Evolutionary conservation across 208 protist species (phyloP).

Genomic region (Trypanosoma vivax): DNA sequence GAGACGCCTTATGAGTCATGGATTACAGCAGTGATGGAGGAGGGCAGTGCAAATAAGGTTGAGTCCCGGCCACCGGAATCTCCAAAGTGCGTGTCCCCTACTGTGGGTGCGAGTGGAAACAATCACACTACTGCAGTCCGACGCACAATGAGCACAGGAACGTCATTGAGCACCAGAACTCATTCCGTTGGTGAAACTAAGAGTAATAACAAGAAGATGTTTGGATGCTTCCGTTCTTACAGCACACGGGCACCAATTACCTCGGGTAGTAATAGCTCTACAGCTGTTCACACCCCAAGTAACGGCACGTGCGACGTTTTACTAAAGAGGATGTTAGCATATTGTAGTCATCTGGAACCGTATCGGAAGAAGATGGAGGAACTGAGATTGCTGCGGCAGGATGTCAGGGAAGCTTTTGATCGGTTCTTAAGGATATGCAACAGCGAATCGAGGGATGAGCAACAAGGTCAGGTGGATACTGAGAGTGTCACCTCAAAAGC

Average conservation of each 20-base stretch:
- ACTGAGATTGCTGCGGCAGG: conserved; percentile 31
- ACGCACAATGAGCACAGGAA: no score
- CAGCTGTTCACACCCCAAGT: no score
- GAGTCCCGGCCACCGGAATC: no score
- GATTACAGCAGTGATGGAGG: conserved; percentile 24
- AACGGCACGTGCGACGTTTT: neutral
- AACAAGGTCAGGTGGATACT: neutral
- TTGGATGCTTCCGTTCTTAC: no score
- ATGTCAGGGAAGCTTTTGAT: conserved; percentile 26
- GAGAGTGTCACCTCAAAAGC: conserved; percentile 2
- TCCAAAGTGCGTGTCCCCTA: no score
- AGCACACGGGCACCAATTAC: no score
- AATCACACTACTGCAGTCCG: no score
- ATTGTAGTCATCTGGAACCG: conserved; percentile 57
- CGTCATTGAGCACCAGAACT: no score
- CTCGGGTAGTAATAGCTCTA: no score
- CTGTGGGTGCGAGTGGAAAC: no score
- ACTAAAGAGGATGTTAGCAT: conserved; percentile 33
- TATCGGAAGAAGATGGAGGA: conserved; percentile 44
- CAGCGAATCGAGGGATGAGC: conserved; percentile 8
- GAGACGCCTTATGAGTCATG: conserved; percentile 56
- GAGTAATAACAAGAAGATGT: no score
- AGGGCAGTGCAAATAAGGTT: neutral
- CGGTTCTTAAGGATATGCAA: conserved; percentile 27
- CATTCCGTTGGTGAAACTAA: no score